A percentile compares a stretch with the other conserved stretches of the same genome.
These are phyloP conservation scores for Chamaenerion angustifolium DNA, from an alignment of 345 rosid species.

Conservation along the genomic window DNA sequence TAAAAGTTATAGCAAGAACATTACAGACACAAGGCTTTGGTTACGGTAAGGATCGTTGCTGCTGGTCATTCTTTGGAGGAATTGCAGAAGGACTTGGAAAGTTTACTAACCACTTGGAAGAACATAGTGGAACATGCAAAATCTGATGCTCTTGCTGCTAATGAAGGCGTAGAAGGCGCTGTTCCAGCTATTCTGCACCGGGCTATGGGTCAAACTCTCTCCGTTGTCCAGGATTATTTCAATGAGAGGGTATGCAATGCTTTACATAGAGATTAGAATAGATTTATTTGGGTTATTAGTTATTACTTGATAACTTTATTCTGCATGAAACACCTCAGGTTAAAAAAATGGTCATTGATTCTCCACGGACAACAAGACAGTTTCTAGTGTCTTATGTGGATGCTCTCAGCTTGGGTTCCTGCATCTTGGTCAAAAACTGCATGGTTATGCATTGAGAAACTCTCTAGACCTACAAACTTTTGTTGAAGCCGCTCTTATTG, in stretches of 20 bases:
- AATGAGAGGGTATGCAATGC: constrained; percentile 42
- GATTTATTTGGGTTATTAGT: too few relatives aligned
- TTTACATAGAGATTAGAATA: too few relatives aligned
- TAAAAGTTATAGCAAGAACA: constrained; percentile 81
- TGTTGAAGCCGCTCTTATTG: constrained; percentile 67
- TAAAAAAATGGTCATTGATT: constrained; percentile 80
- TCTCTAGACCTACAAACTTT: constrained; percentile 38
- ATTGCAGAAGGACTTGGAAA: constrained; percentile 75
- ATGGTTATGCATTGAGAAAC: constrained; percentile 39
- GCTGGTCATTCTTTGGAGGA: constrained; percentile 80
- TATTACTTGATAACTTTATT: too few relatives aligned
- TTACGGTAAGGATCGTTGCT: constrained; percentile 84
- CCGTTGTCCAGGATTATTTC: constrained; percentile 93
- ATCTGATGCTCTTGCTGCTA: constrained; percentile 90
- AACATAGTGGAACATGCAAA: constrained; percentile 72
- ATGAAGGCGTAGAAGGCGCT: constrained; percentile 90
- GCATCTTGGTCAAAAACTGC: constrained; percentile 47
- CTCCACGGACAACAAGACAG: constrained; percentile 65
- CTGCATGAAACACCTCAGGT: constrained; percentile 28
- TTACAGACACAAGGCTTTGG: constrained; percentile 90
- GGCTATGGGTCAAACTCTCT: constrained; percentile 96
- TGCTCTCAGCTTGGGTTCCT: constrained; percentile 66
- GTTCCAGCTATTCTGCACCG: constrained; percentile 74
- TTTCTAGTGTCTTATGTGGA: too few relatives aligned
- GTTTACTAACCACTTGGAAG: constrained; percentile 85